phyloP scores from a whole-genome alignment of 768 basidiomycete genomes.

The Rhodosporidiobolus odoratus region DNA sequence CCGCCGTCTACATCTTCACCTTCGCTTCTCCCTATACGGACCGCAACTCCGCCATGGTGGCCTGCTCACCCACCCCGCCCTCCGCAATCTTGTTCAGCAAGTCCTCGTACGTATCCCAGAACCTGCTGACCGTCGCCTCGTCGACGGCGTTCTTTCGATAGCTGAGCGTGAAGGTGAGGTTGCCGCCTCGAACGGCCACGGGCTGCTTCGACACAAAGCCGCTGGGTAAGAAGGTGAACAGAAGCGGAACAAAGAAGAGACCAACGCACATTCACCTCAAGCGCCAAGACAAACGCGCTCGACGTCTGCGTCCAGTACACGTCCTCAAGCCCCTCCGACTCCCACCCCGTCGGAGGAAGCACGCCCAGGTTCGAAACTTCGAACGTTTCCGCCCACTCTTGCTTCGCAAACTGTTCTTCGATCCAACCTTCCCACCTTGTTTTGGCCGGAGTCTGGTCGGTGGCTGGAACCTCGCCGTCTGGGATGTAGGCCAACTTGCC shows the following conservation, averaged over 20 bases:
- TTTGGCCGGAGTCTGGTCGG: accelerated
- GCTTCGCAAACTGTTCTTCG: not conserved
- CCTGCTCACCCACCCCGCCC: not conserved
- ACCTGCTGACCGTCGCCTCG: not conserved
- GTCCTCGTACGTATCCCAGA: not conserved
- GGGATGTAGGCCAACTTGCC: slow-evolving; percentile 13
- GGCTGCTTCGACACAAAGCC: not conserved
- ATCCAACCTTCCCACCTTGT: not conserved
- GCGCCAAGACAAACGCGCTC: not conserved
- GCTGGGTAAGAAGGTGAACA: not conserved
- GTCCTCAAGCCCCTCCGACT: slow-evolving; percentile 4
- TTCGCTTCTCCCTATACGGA: not conserved
- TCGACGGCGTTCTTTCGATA: slow-evolving; percentile 1
- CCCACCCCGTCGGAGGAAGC: slow-evolving; percentile 2
- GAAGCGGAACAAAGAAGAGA: not conserved
- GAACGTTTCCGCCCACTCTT: not conserved
- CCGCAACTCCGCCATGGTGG: not conserved
- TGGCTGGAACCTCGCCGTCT: not conserved
- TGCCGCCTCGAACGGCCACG: not conserved
- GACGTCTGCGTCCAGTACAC: slow-evolving; percentile 16
- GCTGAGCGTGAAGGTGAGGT: slow-evolving; percentile 1
- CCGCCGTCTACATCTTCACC: no score
- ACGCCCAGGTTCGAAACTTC: slow-evolving; percentile 23
- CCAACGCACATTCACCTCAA: slow-evolving; percentile 16
- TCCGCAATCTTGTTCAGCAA: not conserved